Conservation (phyloP, 2,329 filamentous ascomycete genomes). For the Blumeriella jaapii region DNA sequence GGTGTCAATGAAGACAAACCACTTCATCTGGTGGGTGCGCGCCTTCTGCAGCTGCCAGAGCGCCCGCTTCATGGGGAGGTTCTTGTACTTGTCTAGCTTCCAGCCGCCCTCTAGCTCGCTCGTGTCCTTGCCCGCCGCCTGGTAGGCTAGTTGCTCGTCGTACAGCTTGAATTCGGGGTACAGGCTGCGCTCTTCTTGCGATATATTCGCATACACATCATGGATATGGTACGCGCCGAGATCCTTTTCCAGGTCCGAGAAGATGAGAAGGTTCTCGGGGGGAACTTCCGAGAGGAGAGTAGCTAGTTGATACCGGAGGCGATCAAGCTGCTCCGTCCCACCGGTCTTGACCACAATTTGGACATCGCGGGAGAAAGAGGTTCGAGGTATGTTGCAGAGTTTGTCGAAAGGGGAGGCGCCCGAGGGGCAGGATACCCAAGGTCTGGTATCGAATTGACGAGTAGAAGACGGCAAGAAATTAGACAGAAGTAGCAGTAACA, state of each 20-base stretch:
- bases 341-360: background rate
- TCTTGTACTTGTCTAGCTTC: slow-evolving; percentile 12
- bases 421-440: background rate
- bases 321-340: background rate
- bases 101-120: slow-evolving; percentile 8
- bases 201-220: slow-evolving; percentile 30
- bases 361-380: background rate
- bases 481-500: background rate
- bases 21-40: slow-evolving; percentile 6
- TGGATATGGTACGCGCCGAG: slow-evolving; percentile 34
- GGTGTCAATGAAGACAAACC: slow-evolving; percentile 14
- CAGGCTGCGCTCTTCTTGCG: background rate
- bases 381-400: background rate
- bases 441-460: background rate
- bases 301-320: background rate
- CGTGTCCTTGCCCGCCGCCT: slow-evolving; percentile 11
- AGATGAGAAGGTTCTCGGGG: slow-evolving; percentile 39
- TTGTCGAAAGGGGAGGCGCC: background rate
- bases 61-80: slow-evolving; percentile 12
- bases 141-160: slow-evolving; percentile 5
- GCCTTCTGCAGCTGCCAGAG: slow-evolving; percentile 9
- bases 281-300: background rate
- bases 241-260: slow-evolving; percentile 42
- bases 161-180: slow-evolving; percentile 11
- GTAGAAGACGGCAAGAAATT: background rate